Evolutionary conservation across 2,329 filamentous ascomycete species (phyloP).

Genomic region (Sporothrix brunneoviolacea): DNA sequence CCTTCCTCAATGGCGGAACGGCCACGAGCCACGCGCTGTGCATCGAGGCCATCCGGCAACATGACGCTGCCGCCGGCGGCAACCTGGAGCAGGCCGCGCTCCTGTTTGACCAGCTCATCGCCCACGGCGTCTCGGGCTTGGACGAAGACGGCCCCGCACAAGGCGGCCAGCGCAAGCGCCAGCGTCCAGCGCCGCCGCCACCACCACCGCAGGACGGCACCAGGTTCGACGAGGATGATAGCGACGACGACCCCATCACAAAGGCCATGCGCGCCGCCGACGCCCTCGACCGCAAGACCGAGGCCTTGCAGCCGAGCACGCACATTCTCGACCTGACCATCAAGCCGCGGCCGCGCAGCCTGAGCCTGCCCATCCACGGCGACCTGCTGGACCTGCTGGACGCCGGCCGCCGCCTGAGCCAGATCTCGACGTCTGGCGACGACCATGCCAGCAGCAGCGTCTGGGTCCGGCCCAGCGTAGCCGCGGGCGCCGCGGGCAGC

Average conservation of each 20-base stretch:
- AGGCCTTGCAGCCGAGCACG: slow-evolving; percentile 42
- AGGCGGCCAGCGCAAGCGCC: no score
- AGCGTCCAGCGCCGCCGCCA: neutral
- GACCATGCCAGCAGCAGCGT: slow-evolving; percentile 15
- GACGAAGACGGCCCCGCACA: neutral
- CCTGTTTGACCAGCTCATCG: slow-evolving; percentile 45
- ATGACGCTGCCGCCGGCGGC: slow-evolving; percentile 38
- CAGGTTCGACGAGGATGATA: slow-evolving; percentile 19
- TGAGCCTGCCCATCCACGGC: slow-evolving; percentile 43
- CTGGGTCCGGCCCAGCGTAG: slow-evolving; percentile 10
- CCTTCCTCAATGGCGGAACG: slow-evolving; percentile 55
- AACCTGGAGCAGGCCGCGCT: slow-evolving; percentile 43
- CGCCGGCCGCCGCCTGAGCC: slow-evolving; percentile 5
- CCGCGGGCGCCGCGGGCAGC: slow-evolving; percentile 5
- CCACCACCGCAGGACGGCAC: neutral
- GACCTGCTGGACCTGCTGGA: slow-evolving; percentile 3
- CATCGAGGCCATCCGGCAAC: slow-evolving; percentile 46
- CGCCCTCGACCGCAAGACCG: slow-evolving; percentile 49
- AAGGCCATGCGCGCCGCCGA: slow-evolving; percentile 55
- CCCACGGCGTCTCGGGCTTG: slow-evolving; percentile 40
- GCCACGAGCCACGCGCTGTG: slow-evolving; percentile 48
- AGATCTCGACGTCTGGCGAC: slow-evolving; percentile 33
- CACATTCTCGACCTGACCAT: slow-evolving; percentile 42
- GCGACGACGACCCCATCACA: slow-evolving; percentile 33
- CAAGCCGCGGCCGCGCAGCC: slow-evolving; percentile 36